A percentile compares a stretch with the other conserved stretches of the same genome.
phyloP scores from a whole-genome alignment of 495 filamentous ascomycete species.

The Hypoxylon subgilvum region DNA sequence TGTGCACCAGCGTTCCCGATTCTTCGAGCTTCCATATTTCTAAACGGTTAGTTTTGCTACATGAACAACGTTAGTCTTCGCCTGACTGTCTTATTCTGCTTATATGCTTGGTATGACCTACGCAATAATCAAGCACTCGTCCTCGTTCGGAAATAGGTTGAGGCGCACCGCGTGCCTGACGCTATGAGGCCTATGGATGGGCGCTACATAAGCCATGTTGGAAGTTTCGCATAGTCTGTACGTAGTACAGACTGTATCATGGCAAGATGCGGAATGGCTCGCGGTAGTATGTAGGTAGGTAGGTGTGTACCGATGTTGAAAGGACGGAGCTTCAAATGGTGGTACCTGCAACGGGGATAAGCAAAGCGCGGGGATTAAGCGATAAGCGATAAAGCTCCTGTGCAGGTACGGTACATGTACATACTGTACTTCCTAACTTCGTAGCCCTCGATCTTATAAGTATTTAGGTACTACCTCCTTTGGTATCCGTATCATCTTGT shows the following conservation, averaged over 20 bases:
- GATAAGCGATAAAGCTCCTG: constrained; percentile 29
- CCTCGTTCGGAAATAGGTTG: constrained; percentile 71
- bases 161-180: constrained; percentile 85
- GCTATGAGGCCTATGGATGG: constrained; percentile 89
- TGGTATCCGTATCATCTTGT: no score
- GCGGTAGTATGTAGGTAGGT: not conserved
- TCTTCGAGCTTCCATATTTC: constrained; percentile 74
- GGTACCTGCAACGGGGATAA: constrained; percentile 38
- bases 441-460: no score
- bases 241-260: not conserved
- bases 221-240: constrained; percentile 29
- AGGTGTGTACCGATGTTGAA: not conserved
- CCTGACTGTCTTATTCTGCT: not conserved
- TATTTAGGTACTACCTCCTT: no score
- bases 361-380: constrained; percentile 27
- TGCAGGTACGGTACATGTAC: no score
- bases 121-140: constrained; percentile 87
- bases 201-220: constrained; percentile 89
- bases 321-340: constrained; percentile 19
- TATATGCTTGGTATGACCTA: constrained; percentile 53
- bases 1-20: constrained; percentile 55
- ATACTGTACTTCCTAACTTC: no score
- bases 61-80: constrained; percentile 13
- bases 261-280: not conserved
- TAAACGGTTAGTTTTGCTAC: constrained; percentile 86